Base-by-base conservation (phyloP, 768 basidiomycete species). In the Podaxis pistillaris region DNA sequence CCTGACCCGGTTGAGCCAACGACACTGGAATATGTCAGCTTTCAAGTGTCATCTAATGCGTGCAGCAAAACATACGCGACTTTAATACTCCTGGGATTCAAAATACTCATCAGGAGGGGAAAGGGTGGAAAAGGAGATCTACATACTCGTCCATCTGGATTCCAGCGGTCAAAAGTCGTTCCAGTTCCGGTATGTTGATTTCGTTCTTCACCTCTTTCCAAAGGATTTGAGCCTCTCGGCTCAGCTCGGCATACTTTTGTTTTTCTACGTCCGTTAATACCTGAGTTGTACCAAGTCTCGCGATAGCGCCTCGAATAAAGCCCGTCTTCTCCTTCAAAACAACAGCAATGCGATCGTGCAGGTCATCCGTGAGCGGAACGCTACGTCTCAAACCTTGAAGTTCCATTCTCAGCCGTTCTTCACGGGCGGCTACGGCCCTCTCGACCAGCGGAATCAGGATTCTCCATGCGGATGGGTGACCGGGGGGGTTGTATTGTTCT, bases 171-270 rank as follows among this genome's bases (percentile, higher is more conserved):
- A 62, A 37, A 6, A 36, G 41, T 26, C 53, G 41, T 33, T 55
- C 53, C 30, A 62, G 30, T 17, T 54, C 60, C 22, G 41, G 28
- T 1, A 36, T 19, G 24, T 54, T 26, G 3, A 55, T 12, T 30
- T 62, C 53, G 1, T 62, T 47, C 24, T 62, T 53, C 44, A 62
- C 53, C 24, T 62, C 19, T 15, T 47, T 47, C 60, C 60, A 62
- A 12, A 62, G 52, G 5, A 5, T 9, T 54, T 13, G 19, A 4
- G 60, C 60, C 8, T 62, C 53, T 33, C 6, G 6, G 4, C 36
- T 37, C 33, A 62, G 22, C 2, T 5, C 11, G 15, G 8, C 15
- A 38, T 62, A 62, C 7, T n/a, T 28, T 4, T 15, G 4, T 19
- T 55, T 4, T 26, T 62, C 60, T 22, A n/a, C 36, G 3, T 37